Evolutionary conservation across 148 eudicot genomes (phyloP), one percentile per base, ranked within the genome.

Genomic region (Rheum nobile): DNA sequence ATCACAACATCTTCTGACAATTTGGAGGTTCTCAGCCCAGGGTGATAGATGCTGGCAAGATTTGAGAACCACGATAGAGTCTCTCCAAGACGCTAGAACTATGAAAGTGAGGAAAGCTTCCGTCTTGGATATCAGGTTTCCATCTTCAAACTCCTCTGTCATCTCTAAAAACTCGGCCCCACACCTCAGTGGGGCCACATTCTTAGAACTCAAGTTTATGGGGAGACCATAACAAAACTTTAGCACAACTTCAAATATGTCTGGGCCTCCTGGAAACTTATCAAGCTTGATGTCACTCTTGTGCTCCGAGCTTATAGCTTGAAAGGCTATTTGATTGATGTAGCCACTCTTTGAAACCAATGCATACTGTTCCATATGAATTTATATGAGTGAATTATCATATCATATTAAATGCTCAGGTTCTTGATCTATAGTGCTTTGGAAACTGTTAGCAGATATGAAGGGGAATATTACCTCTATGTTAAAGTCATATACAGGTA

Each of bases 71-170:
- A 82, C 81, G 37, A 90, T 77, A 24, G 86, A 82, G 75, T 89
- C 90, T 74, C 80, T 84, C 93, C 91, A 89, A 31, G 97, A 89
- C 35, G 93, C 81, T 39, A 88, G 81, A 75, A 83, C 91, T 26
- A 89, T 79, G 54, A 83, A 89, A 55, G 88, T 86, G 48, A 91
- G 82, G 80, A 89, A 87, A 55, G 91, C 84, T 80, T 91, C 94
- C 12, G 90, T 73, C 73, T 86, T 89, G 17, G 88, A 82, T 76
- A 89, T 85, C 19, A 91, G 85, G 71, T 87, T 86, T 42, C 89
- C 91, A 16, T 89, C 94, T 76, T 91, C 97, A 3, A 89, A 80
- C 47, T 77, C 91, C 83, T 87, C 91, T 26, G 86, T 87, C 97
- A 87, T 91, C 73, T 89, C 91, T 37, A 91, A 85, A 72, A 71